Evolutionary conservation across 768 basidiomycete genomes (phyloP).

Genomic region (Coprinellus micaceus): DNA sequence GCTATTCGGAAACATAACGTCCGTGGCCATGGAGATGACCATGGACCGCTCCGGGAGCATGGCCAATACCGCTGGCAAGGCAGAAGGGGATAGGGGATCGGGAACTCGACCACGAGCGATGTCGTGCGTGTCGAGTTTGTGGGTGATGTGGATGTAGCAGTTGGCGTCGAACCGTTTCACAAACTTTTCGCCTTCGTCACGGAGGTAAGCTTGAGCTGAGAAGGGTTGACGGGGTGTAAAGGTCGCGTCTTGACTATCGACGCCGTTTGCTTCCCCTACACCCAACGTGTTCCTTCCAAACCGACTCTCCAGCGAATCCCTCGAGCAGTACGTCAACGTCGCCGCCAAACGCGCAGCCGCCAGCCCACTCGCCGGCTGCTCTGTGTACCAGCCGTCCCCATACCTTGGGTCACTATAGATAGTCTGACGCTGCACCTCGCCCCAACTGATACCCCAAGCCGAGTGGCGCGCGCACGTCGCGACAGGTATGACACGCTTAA

Average conservation of each 20-base stretch:
- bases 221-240: conserved; percentile 52
- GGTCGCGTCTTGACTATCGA: background rate
- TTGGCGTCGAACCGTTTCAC: conserved; percentile 97
- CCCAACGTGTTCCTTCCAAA: conserved; percentile 82
- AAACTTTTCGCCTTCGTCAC: conserved; percentile 98
- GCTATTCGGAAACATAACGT: conserved; percentile 88
- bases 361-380: conserved; percentile 79
- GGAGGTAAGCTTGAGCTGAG: conserved; percentile 92
- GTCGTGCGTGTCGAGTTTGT: conserved; percentile 95
- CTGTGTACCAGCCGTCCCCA: conserved; percentile 76
- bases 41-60: conserved; percentile 74
- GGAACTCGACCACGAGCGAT: conserved; percentile 59
- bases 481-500: conserved; percentile 81
- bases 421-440: conserved; percentile 93
- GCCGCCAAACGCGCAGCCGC: conserved; percentile 95
- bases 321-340: conserved; percentile 85
- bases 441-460: conserved; percentile 99
- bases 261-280: background rate
- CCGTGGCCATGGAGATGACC: conserved; percentile 87
- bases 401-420: conserved; percentile 95
- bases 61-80: conserved; percentile 54
- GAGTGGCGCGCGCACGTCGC: conserved; percentile 96
- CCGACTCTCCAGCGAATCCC: conserved; percentile 90
- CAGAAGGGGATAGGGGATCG: conserved; percentile 27
- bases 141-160: conserved; percentile 82